Base-by-base conservation (phyloP, 176 grass and related monocot species). In the Oryza glaberrima region DNA sequence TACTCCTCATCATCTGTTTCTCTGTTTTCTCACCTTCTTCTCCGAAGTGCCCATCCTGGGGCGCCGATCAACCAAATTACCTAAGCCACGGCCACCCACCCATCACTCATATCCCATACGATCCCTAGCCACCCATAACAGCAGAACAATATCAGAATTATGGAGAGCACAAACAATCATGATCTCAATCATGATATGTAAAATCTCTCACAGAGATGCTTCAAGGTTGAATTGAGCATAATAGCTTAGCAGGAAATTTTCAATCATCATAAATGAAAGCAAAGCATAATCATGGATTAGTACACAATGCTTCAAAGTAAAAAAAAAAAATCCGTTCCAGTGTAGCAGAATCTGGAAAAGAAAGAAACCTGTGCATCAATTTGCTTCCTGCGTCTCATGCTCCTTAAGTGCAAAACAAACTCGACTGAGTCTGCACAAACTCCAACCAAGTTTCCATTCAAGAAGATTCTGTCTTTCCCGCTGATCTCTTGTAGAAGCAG, bases 371-470 rank as follows among this genome's bases (percentile, higher is more conserved):
- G 90, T 44, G 81, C 51, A 81, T 93, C 77, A 23, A 94, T 90
- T 70, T 75, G 65, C 54, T 76, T 91, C 75, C 74, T 84, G 15
- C 88, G 84, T 30, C 90, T 88, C 86, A 92, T 86, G 51, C 51
- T 88, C 87, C 86, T 86, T 65, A 94, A 82, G 17, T 36, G 84
- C 25, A 46, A 73, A 51, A 85, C 81, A 75, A 97, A 91, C 46
- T 84, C 80, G 0, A 22, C 78, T 69, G 88, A 67, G 35, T 93
- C 72, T 56, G 47, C 22, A 78, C 88, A 91, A 69, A 91, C 75
- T 63, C 95, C 92, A 78, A 94, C 22, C 84, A 89, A 92, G 28
- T 78, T 70, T 28, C 92, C 90, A 92, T 97, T 97, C 88, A 97
- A 69, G 76, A 97, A 91, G 13, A 97, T 83, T 72, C 81, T 97